Base-by-base conservation (phyloP, 1,284 basidiomycete genomes). In the Pulchroboletus neoregius region DNA sequence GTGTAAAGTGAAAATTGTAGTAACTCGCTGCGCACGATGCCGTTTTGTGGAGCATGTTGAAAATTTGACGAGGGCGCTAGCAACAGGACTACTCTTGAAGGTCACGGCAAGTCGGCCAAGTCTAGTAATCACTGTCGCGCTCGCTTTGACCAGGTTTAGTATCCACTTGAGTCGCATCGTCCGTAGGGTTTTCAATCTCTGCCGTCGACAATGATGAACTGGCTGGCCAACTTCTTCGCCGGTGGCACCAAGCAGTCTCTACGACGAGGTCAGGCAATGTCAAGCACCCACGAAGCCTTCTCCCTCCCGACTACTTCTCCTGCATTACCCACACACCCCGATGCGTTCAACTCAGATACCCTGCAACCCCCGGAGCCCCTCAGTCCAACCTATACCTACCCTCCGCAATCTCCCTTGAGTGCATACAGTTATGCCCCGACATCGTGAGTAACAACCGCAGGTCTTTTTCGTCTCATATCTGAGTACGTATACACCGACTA, bases 231-330 rank as follows among this genome's bases (percentile, higher is more conserved):
- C 54, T 68, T 85, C 48, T 87, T 88, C 65, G 61, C 70, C 30
- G n/a, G 30, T 37, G 71, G 73, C 51, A 68, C 66, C 37, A 64
- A 70, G 36, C 71, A 74, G 57, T 76, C 71, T 54, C 54, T 70
- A 26, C 63, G 76, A 59, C 75, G 72, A 60, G 80, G 71, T 57
- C 80, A 84, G 65, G 77, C 83, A 37, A 74, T 89, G 51, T 79
- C 76, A 15, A 79, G 78, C 16, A 89, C 87, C 12, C 78, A 84
- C 62, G 86, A 89, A 60, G 87, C 87, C 43, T 89, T 89, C 68
- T 84, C 85, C 43, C 72, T 89, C 37, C 84, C 84, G 42, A 80
- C 81, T 5, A 79, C 82, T 23, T 86, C 85, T 26, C 84, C 84
- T 20, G 68, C 71, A 51, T 71, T 75, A 49, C 53, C 69, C 41